A percentile compares a stretch with the other conserved stretches of the same genome.
These are phyloP conservation scores for Oryza nivara DNA, from an alignment of 176 grass and related monocot genomes.

Conservation along the genomic window DNA sequence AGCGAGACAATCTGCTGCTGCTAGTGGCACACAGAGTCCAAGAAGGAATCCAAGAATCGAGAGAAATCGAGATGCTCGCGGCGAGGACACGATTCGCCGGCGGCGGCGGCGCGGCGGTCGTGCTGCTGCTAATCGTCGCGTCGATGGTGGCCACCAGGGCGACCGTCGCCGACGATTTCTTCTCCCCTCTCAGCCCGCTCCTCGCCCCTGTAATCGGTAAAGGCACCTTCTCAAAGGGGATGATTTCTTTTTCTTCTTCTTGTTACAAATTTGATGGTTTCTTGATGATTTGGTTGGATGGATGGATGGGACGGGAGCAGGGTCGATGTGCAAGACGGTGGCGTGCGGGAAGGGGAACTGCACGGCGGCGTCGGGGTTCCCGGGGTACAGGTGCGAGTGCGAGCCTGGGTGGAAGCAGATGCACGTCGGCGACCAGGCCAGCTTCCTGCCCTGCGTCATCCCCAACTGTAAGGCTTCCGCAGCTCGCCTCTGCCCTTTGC, in stretches of 20 bases:
- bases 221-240: not conserved
- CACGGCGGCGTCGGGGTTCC: constrained; percentile 37
- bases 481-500: not conserved
- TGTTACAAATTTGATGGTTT: not conserved
- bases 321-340: constrained; percentile 60
- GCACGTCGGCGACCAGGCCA: constrained; percentile 58
- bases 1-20: not conserved
- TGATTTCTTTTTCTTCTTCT: not conserved
- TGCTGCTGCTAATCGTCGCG: constrained; percentile 25
- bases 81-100: constrained; percentile 8
- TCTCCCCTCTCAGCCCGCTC: constrained; percentile 65
- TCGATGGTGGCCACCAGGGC: not conserved
- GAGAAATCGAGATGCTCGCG: not conserved
- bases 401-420: constrained; percentile 79
- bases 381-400: constrained; percentile 78
- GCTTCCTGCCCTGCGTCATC: constrained; percentile 86
- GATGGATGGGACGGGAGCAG: constrained; percentile 25
- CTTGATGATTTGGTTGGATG: not conserved
- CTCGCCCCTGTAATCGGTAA: constrained; percentile 68
- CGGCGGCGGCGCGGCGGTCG: constrained; percentile 7
- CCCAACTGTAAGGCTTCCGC: constrained; percentile 68
- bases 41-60: not conserved
- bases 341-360: constrained; percentile 85
- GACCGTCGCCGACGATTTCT: constrained; percentile 57
- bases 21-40: not conserved